Conservation (phyloP, 371 early-diverging fungal species). For the Mucor mucedo region DNA sequence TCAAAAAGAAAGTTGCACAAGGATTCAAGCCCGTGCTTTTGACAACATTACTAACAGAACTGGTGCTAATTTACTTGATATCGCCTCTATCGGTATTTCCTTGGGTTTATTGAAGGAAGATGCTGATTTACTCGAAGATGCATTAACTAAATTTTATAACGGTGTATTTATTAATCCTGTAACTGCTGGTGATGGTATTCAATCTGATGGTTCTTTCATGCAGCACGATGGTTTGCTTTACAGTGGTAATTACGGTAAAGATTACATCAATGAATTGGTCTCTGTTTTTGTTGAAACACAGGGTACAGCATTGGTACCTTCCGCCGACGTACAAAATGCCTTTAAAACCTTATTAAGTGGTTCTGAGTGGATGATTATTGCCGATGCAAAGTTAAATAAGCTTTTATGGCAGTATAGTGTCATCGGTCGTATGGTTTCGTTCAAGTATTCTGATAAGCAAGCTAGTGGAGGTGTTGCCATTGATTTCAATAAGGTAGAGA, state of each 20-base stretch:
- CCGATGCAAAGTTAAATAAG: conserved; percentile 16
- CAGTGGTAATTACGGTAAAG: conserved; percentile 42
- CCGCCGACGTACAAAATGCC: conserved; percentile 7
- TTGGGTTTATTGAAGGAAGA: conserved; percentile 24
- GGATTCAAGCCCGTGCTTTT: conserved; percentile 27
- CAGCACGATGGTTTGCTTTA: conserved; percentile 38
- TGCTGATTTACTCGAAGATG: conserved; percentile 4
- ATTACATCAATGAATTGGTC: conserved; percentile 32
- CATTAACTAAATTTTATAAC: conserved; percentile 24
- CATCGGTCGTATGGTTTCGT: conserved; percentile 42
- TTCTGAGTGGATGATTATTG: conserved; percentile 43
- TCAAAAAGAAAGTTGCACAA: conserved; percentile 20
- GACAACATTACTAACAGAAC: conserved; percentile 12
- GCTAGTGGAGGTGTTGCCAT: conserved; percentile 33
- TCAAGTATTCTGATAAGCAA: conserved; percentile 24
- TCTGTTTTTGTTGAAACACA: conserved; percentile 28
- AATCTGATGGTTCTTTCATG: conserved; percentile 44
- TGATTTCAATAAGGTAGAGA: conserved; percentile 17
- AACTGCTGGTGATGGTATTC: conserved; percentile 32
- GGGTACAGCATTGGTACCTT: conserved; percentile 22
- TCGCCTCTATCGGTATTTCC: conserved; percentile 31
- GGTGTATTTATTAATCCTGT: conserved; percentile 16
- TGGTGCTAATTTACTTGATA: conserved; percentile 38
- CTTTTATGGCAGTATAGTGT: conserved; percentile 42
- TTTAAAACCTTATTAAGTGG: conserved; percentile 33